Evolutionary conservation across 495 filamentous ascomycete genomes (phyloP).

Genomic region (Annulohypoxylon moriforme): DNA sequence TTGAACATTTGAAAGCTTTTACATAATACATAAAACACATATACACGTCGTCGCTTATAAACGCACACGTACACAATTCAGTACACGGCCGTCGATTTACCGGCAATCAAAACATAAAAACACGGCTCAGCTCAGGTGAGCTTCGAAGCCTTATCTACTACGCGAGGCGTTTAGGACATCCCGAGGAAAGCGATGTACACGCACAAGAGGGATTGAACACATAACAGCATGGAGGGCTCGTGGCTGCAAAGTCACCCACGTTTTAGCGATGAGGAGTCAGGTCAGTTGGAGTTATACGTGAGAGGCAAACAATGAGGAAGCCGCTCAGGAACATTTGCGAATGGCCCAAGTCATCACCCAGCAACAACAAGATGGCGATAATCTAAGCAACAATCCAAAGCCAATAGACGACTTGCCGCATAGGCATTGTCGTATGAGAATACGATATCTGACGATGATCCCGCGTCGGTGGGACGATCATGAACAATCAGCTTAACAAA

Average conservation of each 20-base stretch:
- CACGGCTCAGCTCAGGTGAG: slow-evolving; percentile 6
- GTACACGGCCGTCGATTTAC: neutral
- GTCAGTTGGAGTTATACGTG: slow-evolving; percentile 1
- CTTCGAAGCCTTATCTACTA: neutral
- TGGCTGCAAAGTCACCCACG: neutral
- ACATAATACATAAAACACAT: neutral
- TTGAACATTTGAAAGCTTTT: neutral
- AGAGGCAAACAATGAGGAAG: slow-evolving; percentile 2
- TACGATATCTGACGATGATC: slow-evolving; percentile 26
- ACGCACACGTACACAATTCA: slow-evolving; percentile 16
- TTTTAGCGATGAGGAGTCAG: slow-evolving; percentile 6
- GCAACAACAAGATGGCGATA: slow-evolving; percentile 1
- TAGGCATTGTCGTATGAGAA: slow-evolving; percentile 34
- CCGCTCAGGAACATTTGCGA: neutral
- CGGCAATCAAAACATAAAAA: slow-evolving; percentile 4
- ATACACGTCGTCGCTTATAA: slow-evolving; percentile 1
- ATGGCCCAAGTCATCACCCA: neutral
- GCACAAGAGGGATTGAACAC: neutral
- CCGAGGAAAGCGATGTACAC: slow-evolving; percentile 12
- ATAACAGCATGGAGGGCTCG: neutral
- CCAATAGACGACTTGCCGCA: slow-evolving; percentile 9
- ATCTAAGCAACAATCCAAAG: slow-evolving; percentile 10
- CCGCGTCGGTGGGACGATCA: slow-evolving; percentile 10
- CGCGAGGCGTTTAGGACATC: slow-evolving; percentile 9
- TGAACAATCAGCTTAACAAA: slow-evolving; percentile 10